Percentiles rank a stretch among this genome's conserved stretches.
phyloP scores from a whole-genome alignment of 176 grass and related monocot species.

The Calamus simplicifolius region DNA sequence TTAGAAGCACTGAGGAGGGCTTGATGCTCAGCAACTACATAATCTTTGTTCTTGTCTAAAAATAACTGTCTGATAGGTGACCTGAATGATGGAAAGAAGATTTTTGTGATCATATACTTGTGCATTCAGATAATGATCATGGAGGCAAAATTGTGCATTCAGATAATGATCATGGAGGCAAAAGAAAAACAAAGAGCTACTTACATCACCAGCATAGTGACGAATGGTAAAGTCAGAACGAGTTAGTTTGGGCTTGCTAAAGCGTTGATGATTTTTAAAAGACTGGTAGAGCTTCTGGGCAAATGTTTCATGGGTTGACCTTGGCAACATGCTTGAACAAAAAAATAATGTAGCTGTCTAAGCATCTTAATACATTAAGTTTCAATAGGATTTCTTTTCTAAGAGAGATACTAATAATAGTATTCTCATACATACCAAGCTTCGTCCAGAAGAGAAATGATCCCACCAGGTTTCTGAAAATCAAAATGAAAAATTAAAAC shows the following conservation, averaged over 20 bases:
- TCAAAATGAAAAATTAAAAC: conserved; percentile 23
- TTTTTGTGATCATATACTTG: too few species aligned
- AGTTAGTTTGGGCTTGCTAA: conserved; percentile 89
- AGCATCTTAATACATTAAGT: too few species aligned
- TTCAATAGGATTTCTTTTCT: too few species aligned
- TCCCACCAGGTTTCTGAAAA: conserved; percentile 86
- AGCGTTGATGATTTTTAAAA: conserved; percentile 67
- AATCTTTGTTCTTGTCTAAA: conserved; percentile 98
- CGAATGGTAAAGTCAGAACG: conserved; percentile 82
- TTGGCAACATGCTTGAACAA: conserved; percentile 67
- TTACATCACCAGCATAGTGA: conserved; percentile 96
- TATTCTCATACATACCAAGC: conserved; percentile 54
- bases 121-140: too few species aligned
- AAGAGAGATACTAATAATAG: too few species aligned
- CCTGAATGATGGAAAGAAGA: conserved; percentile 38
- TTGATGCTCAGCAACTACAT: conserved; percentile 93
- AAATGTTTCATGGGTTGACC: conserved; percentile 90
- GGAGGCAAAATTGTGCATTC: too few species aligned
- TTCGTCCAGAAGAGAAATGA: conserved; percentile 93
- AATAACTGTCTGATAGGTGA: conserved; percentile 94
- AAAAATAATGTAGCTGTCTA: too few species aligned
- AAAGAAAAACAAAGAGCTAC: conserved; percentile 11
- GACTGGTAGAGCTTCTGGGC: conserved; percentile 93
- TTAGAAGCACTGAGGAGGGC: conserved; percentile 71
- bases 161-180: too few species aligned